Conservation (phyloP, 495 filamentous ascomycete species). For the Penicillium malachiteum region DNA sequence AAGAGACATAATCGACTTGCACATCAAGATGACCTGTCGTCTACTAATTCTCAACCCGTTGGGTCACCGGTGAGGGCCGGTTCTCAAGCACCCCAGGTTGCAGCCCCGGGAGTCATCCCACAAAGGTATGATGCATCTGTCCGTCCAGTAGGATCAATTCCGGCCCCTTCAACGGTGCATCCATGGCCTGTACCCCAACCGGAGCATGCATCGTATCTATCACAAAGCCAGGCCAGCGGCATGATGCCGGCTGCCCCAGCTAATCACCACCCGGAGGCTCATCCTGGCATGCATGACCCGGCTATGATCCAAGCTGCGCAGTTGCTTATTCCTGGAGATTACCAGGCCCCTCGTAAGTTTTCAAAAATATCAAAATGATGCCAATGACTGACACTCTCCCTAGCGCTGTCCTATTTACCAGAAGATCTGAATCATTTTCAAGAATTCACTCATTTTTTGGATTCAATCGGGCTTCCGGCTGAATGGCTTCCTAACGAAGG, state of each 20-base stretch:
- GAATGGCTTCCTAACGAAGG: slow-evolving; percentile 39
- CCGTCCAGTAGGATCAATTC: slow-evolving; percentile 22
- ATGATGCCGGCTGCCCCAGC: slow-evolving; percentile 19
- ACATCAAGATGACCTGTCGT: slow-evolving; percentile 34
- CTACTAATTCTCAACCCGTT: slow-evolving; percentile 35
- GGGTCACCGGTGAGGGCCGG: slow-evolving; percentile 14
- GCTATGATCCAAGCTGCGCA: slow-evolving; percentile 44
- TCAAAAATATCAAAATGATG: background rate
- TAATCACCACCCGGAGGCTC: slow-evolving; percentile 11
- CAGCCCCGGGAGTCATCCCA: slow-evolving; percentile 18
- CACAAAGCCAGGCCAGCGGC: slow-evolving; percentile 18
- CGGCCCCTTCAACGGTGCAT: slow-evolving; percentile 26
- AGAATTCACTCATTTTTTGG: slow-evolving; percentile 42
- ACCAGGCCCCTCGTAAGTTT: slow-evolving; percentile 27
- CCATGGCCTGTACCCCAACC: slow-evolving; percentile 33
- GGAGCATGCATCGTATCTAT: slow-evolving; percentile 25
- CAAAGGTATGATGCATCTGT: slow-evolving; percentile 26
- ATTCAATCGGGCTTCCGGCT: slow-evolving; percentile 39
- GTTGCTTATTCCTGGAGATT: slow-evolving; percentile 37
- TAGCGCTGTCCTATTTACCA: slow-evolving; percentile 36
- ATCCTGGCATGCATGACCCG: slow-evolving; percentile 35
- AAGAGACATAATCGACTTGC: slow-evolving; percentile 52
- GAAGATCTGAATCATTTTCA: slow-evolving; percentile 44
- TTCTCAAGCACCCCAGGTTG: slow-evolving; percentile 15
- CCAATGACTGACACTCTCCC: background rate